Base-by-base conservation (phyloP, 2,329 filamentous ascomycete genomes). In the Epichloe hybrida region DNA sequence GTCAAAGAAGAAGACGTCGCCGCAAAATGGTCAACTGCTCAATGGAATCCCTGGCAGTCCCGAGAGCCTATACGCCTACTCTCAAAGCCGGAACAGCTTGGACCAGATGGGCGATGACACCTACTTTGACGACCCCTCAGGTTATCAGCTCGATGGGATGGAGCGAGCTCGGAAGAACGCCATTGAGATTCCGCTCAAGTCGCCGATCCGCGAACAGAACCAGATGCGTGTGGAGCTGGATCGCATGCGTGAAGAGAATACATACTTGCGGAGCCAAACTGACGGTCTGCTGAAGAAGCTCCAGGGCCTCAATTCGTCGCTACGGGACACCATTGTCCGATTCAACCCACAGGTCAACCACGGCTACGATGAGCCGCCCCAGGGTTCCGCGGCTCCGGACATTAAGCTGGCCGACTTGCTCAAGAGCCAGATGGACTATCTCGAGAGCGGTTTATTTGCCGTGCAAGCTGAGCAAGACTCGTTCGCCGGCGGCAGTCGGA, bases 121-220 rank as follows among this genome's bases (percentile, higher is more conserved):
- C 52, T 77, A 83, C 46, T 89, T 95, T 59, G 86, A 94, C 59
- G 86, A 93, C 56, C 75, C 81, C 52, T 86, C 81, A 61, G 70
- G 88, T 7, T 93, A 90, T 61, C 82, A 60, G 11, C 76, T 84
- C 5, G 85, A 88, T 56, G 76, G 79, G 52, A 65, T 83, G 20
- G 80, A 86, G 13, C 59, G 60, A 17, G 59, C 61, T 35, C 67
- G 65, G 48, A 70, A 71, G 52, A 70, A 71, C 48, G 62, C 69
- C 23, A 72, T 80, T n/a, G 75, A 77, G 51, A 80, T 80, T 11
- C 77, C 77, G n/a, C 58, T 73, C 35, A 80, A 78, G 59, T 79
- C 77, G 15, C 76, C 76, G 0, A 69, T 73, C 35, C 72, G 76
- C 23, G 75, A 76, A 53, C 75, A 79, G 55, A 75, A 66, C 50